These are phyloP conservation scores for Notholithocarpus densiflorus DNA, from an alignment of 306 rosid species.

Conservation along the genomic window DNA sequence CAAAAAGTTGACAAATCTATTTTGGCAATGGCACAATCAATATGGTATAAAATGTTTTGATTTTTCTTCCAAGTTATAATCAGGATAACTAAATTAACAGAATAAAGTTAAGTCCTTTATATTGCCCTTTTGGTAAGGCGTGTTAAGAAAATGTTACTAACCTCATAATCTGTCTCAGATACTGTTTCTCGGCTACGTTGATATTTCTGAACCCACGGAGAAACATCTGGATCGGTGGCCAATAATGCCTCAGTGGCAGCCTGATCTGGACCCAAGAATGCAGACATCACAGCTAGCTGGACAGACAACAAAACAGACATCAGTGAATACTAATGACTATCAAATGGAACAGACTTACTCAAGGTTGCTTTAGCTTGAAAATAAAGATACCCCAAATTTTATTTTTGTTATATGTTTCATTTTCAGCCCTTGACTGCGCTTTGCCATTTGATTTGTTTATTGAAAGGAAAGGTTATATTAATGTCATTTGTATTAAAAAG, in stretches of 20 bases:
- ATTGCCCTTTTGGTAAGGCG: not conserved
- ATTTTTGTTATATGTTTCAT: not conserved
- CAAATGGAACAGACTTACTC: not conserved
- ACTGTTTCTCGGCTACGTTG: conserved; percentile 95
- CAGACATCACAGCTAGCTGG: conserved; percentile 89
- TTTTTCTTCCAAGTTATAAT: not conserved
- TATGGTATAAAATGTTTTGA: not conserved
- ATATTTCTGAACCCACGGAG: conserved; percentile 90
- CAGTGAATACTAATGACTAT: not conserved
- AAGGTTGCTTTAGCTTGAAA: not conserved
- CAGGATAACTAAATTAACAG: not conserved
- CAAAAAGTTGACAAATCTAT: not conserved
- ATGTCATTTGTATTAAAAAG: not conserved
- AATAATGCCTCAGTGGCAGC: conserved; percentile 67
- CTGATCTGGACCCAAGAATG: conserved; percentile 94
- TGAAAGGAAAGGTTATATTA: not conserved
- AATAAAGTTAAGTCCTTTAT: not conserved
- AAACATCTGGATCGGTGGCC: conserved; percentile 74
- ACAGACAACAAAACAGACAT: conserved; percentile 19
- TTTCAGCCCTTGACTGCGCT: not conserved
- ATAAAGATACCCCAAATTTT: not conserved
- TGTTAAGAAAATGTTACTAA: conserved; percentile 1
- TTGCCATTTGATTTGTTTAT: not conserved
- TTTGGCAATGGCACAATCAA: not conserved
- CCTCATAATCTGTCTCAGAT: conserved; percentile 95